Evolutionary conservation across 2,329 filamentous ascomycete species (phyloP).

Genomic region (Trichophyton mentagrophytes): DNA sequence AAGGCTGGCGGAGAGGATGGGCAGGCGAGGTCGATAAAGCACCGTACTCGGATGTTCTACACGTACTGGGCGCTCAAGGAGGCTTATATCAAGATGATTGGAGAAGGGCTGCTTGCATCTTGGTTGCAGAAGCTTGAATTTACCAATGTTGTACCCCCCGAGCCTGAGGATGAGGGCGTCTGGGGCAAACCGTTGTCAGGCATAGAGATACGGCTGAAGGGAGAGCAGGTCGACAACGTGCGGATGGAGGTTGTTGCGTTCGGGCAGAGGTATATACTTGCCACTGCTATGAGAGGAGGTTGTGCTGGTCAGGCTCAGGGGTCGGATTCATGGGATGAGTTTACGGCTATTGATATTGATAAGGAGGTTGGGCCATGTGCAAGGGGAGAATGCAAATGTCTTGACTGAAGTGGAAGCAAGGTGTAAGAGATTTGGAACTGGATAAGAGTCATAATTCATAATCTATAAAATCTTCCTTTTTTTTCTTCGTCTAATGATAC

Average conservation of each 20-base stretch:
- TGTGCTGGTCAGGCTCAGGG: constrained; percentile 1
- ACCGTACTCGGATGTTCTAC: constrained; percentile 49
- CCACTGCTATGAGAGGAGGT: constrained; percentile 38
- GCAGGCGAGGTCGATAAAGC: constrained; percentile 33
- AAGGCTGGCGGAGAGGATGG: constrained; percentile 25
- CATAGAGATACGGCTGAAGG: constrained; percentile 40
- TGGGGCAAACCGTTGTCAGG: constrained; percentile 29
- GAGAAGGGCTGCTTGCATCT: constrained; percentile 48
- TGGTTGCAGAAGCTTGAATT: constrained; percentile 52
- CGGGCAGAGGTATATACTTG: constrained; percentile 47
- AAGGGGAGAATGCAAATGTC: constrained; percentile 22
- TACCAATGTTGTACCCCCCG: constrained; percentile 36
- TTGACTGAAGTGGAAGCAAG: background rate
- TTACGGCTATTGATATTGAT: constrained; percentile 36
- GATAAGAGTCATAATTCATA: background rate
- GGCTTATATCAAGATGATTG: constrained; percentile 54
- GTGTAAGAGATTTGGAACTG: background rate
- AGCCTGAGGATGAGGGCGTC: constrained; percentile 4
- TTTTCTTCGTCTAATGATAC: background rate
- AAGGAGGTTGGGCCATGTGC: constrained; percentile 33
- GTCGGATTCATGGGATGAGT: constrained; percentile 27
- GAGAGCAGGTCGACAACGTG: constrained; percentile 38
- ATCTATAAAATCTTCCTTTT: background rate
- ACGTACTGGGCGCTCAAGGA: constrained; percentile 54
- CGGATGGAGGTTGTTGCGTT: constrained; percentile 46